Base-by-base conservation (phyloP, 108 stramenopile species). In the Nannochloropsis gaditana region DNA sequence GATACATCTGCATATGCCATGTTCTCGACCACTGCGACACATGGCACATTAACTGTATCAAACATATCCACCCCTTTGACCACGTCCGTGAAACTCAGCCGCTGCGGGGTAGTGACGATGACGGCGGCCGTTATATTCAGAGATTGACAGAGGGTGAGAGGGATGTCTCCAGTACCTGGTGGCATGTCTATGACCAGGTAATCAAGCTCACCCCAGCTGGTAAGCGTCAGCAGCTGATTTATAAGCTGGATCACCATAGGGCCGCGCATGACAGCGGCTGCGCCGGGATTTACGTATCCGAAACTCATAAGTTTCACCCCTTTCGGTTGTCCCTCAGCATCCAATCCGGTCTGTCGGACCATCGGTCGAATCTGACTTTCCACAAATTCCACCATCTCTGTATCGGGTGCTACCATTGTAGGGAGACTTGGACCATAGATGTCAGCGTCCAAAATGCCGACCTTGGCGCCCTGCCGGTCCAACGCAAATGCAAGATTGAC, bases 201-300 rank as follows among this genome's bases (percentile, higher is more conserved):
- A 90, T 99, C 99, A 45, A 99, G 90, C 44, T 96, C 93, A 31
- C 99, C 98, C 99, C 99, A 99, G 85, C 97, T 97, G 11, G 99
- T 99, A 41, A 94, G 94, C 82, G 94, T 93, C 41, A 97, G 84
- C 83, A 99, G 92, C 88, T 98, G 97, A 15, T 93, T 89, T 3
- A 97, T 95, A 5, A 98, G 97, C 85, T 94, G 90, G 43, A 89
- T 84, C n/a, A 91, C 93, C 90, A 93, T 91, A 9, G 93, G 92
- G 5, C 93, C 93, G 31, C 93, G 84, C 91, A 93, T 90, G 41
- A 92, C 84, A 42, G 92, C 92, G 43, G 91, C 91, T 43, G 89
- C 89, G 42, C 84, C 89, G 42, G 90, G 83, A 80, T 91, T 91
- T n/a, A 91, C 90, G 89, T 88, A 89, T 11, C 91, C 91, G 44